These are phyloP conservation scores for Trypanosomatidae sp. DNA, from an alignment of 208 protist genomes.

Conservation along the genomic window DNA sequence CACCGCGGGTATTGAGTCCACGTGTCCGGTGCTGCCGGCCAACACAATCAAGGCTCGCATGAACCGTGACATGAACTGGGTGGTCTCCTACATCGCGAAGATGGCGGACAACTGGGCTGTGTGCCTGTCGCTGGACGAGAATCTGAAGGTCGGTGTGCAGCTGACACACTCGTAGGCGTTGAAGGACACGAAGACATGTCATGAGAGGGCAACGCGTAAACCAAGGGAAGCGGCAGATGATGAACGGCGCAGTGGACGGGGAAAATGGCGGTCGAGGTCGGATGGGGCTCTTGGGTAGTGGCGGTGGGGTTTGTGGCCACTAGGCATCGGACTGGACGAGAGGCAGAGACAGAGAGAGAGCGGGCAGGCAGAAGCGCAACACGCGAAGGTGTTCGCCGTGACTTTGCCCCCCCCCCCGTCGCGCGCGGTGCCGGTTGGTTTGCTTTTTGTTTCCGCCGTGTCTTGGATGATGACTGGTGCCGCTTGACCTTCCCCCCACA, in stretches of 20 bases:
- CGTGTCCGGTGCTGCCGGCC: conserved; percentile 52
- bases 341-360: background rate
- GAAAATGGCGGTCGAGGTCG: background rate
- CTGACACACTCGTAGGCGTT: conserved; percentile 65
- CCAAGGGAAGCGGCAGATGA: background rate
- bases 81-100: conserved; percentile 60
- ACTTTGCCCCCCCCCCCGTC: background rate
- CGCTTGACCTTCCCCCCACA: background rate
- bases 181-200: background rate
- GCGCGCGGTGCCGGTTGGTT: background rate
- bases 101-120: conserved; percentile 71
- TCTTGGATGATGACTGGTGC: background rate
- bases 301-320: background rate
- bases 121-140: conserved; percentile 64
- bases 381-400: background rate
- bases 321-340: background rate
- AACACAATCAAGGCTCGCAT: conserved; percentile 75
- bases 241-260: background rate
- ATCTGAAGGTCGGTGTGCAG: conserved; percentile 56
- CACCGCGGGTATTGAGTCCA: conserved; percentile 46
- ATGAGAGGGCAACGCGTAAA: background rate
- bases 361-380: background rate
- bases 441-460: background rate
- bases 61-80: conserved; percentile 61
- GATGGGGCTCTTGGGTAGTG: background rate